phyloP scores from a whole-genome alignment of 2,329 filamentous ascomycete species.

The Colletotrichum tabaci region DNA sequence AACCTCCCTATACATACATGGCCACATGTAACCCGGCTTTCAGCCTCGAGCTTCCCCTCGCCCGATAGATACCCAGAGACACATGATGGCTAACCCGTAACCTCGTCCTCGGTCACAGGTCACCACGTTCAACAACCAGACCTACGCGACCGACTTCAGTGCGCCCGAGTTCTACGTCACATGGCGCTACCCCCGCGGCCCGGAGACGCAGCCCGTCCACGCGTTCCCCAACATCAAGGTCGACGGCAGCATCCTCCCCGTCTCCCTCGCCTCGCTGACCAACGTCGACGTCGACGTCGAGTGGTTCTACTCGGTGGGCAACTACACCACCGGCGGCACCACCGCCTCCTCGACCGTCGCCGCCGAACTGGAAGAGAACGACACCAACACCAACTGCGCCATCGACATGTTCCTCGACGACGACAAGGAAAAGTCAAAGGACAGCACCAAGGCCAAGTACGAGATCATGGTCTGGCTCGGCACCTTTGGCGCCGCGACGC shows the following conservation, averaged over 20 bases:
- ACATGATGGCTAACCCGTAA: conserved; percentile 4
- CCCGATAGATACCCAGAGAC: neutral
- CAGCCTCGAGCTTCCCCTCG: neutral
- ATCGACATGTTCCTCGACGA: conserved; percentile 72
- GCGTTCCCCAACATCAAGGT: conserved; percentile 69
- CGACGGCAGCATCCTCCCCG: conserved; percentile 60
- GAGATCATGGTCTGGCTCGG: conserved; percentile 74
- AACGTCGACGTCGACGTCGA: conserved; percentile 60
- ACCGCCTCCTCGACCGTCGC: conserved; percentile 51
- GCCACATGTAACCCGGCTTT: neutral
- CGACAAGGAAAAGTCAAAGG: conserved; percentile 56
- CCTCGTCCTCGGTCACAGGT: conserved; percentile 52
- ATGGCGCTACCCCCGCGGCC: conserved; percentile 64
- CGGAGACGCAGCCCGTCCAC: conserved; percentile 63
- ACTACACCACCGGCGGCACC: conserved; percentile 49
- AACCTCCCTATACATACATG: neutral
- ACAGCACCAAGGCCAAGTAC: conserved; percentile 60
- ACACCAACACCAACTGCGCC: conserved; percentile 69
- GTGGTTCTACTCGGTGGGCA: conserved; percentile 66
- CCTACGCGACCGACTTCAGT: conserved; percentile 61
- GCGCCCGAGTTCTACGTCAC: conserved; percentile 67
- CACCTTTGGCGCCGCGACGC: conserved; percentile 60
- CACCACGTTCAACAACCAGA: conserved; percentile 64
- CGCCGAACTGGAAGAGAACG: conserved; percentile 50
- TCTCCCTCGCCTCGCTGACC: conserved; percentile 55